Percentiles rank a stretch among this genome's conserved stretches.
Conservation (phyloP, 495 filamentous ascomycete species). For the Lentithecium fluviatile region DNA sequence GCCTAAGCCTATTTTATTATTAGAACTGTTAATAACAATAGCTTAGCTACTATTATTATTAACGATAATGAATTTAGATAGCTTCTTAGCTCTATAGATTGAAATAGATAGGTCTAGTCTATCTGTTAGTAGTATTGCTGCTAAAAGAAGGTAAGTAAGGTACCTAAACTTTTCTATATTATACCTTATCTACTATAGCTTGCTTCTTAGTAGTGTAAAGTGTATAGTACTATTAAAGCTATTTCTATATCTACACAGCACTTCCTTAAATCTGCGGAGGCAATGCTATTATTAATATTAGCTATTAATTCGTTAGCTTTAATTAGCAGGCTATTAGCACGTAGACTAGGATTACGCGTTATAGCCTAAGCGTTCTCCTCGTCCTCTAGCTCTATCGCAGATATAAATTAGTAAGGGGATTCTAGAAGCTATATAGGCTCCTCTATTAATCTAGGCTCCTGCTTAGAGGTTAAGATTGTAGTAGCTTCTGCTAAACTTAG, state of each 20-base stretch:
- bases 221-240: conserved; percentile 2
- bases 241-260: background rate
- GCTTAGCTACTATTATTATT: conserved; percentile 2
- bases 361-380: conserved; percentile 4
- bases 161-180: conserved; percentile 6
- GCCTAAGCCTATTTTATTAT: conserved; percentile 14
- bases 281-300: conserved; percentile 6
- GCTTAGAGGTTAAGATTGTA: conserved; percentile 4
- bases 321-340: conserved; percentile 3
- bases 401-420: conserved; percentile 1
- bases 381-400: background rate
- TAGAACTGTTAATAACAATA: conserved; percentile 7
- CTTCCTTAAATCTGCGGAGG: conserved; percentile 2
- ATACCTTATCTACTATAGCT: background rate
- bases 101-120: conserved; percentile 16
- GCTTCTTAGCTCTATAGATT: conserved; percentile 9
- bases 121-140: conserved; percentile 18
- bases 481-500: conserved; percentile 6
- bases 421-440: conserved; percentile 5
- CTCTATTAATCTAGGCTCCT: conserved; percentile 4
- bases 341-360: background rate
- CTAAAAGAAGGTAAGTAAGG: conserved; percentile 11
- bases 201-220: conserved; percentile 8
- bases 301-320: conserved; percentile 6
- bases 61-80: conserved; percentile 12